Base-by-base conservation (phyloP, 331 rosid genomes). In the Acacia concinna region DNA sequence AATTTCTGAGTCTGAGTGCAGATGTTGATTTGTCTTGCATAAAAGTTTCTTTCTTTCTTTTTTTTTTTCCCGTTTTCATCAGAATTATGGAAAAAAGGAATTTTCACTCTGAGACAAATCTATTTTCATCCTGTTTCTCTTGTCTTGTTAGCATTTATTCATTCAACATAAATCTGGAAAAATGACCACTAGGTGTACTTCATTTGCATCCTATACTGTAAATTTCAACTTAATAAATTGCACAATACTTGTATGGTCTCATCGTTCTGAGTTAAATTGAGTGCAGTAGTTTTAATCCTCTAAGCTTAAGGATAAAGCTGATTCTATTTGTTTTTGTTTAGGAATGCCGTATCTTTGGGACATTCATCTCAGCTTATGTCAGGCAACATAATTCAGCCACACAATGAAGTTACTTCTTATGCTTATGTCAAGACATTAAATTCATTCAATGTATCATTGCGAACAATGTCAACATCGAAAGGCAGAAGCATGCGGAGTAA, bases 401-500 rank as follows among this genome's bases (percentile, higher is more conserved):
- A 41, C 71, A 73, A 77, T 23, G 74, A 85, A 83, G 87, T 81
- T 47, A 41, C 82, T 52, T 70, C 68, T 7, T 35, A 62, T 76
- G 83, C 84, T 81, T 67, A 73, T 54, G 74, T 71, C 68, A 75
- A 86, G 79, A 73, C 71, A 1, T 75, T 79, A 56, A 62, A 75
- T 93, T 84, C 87, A 35, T 86, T 88, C 78, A 81, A 84, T 82
- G 87, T 79, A 68, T 83, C 84, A 75, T 81, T 68, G 4, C 94
- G 97, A 46, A 74, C 86, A 46, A 90, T 95, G 98, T 95, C 98
- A 9, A 93, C 93, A 12, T 84, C 91, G 2, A 90, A 79, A 79
- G 97, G 98, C 75, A 88, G 92, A 78, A 93, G 96, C 81, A 95
- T 93, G 94, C 88, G 99, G 68, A 93, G 98, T 88, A 93, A 90